phyloP scores from a whole-genome alignment of 1,139 yeast species.

The Yamadazyma sp. region DNA sequence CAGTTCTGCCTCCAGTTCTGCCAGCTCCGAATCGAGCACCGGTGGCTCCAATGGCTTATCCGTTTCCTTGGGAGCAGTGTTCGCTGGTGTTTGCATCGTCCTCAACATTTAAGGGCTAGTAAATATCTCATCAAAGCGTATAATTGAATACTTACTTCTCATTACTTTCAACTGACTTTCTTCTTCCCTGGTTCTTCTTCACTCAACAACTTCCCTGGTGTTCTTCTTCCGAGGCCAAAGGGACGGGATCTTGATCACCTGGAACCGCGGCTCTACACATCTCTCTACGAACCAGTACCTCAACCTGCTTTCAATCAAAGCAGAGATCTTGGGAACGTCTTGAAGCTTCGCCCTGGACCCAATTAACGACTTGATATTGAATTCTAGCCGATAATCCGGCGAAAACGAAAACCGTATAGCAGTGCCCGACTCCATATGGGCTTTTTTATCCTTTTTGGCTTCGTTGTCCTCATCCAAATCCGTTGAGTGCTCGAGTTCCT shows the following conservation, averaged over 20 bases:
- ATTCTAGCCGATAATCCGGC: constrained; percentile 87
- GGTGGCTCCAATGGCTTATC: constrained; percentile 8
- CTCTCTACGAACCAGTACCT: constrained; percentile 90
- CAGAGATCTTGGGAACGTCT: constrained; percentile 89
- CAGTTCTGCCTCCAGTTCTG: too few species aligned
- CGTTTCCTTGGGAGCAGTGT: constrained; percentile 20
- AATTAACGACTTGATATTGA: constrained; percentile 78
- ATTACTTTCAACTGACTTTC: too few species aligned
- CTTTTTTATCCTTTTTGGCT: constrained; percentile 4
- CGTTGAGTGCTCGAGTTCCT: constrained; percentile 21
- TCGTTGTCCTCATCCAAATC: constrained; percentile 7
- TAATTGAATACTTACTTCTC: too few species aligned
- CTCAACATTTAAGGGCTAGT: constrained; percentile 15
- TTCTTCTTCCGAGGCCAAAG: constrained; percentile 88
- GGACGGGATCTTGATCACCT: constrained; percentile 78
- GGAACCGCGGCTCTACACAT: constrained; percentile 91
- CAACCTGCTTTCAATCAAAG: constrained; percentile 76
- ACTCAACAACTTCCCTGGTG: constrained; percentile 38
- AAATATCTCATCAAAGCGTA: too few species aligned
- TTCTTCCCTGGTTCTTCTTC: neutral
- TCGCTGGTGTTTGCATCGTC: constrained; percentile 20
- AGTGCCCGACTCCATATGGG: constrained; percentile 42
- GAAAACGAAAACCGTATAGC: constrained; percentile 86
- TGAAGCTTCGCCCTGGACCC: constrained; percentile 92
- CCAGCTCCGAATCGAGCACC: too few species aligned